Percentiles rank a stretch among this genome's conserved stretches.
These are phyloP conservation scores for Ensete ventricosum DNA, from an alignment of 176 grass and related monocot genomes.

Conservation along the genomic window DNA sequence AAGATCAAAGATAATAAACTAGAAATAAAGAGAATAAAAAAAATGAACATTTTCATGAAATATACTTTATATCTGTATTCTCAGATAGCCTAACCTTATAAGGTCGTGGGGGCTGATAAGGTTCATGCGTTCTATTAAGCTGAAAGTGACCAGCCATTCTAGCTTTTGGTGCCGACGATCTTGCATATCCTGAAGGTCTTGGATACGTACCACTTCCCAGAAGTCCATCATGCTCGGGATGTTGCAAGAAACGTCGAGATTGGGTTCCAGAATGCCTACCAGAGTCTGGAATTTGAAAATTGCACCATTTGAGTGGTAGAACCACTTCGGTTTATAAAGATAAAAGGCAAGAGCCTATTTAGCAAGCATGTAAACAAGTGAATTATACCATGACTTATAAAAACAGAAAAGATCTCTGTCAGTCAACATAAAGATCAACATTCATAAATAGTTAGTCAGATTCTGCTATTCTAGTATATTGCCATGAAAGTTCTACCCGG, in stretches of 20 bases:
- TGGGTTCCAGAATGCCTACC: conserved; percentile 42
- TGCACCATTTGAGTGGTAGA: neutral
- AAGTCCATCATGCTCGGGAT: conserved; percentile 78
- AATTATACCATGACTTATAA: neutral
- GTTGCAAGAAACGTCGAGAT: conserved; percentile 55
- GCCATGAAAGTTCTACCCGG: neutral
- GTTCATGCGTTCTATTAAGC: conserved; percentile 54
- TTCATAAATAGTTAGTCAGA: neutral
- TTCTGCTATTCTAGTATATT: neutral
- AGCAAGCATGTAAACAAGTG: neutral
- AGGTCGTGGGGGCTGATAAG: conserved; percentile 86
- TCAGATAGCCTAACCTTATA: no score
- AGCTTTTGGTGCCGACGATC: conserved; percentile 40
- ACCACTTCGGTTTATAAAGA: neutral
- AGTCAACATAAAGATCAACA: neutral
- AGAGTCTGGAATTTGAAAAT: conserved; percentile 32
- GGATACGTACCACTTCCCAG: conserved; percentile 73
- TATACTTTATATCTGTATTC: no score
- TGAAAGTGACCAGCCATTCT: conserved; percentile 36
- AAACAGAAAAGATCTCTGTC: neutral
- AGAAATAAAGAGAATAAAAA: no score
- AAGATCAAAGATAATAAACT: no score
- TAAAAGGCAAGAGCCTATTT: neutral
- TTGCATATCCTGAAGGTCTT: conserved; percentile 51
- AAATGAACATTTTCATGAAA: no score